Conservation (phyloP, 495 filamentous ascomycete species). For the Pseudevernia furfuracea region DNA sequence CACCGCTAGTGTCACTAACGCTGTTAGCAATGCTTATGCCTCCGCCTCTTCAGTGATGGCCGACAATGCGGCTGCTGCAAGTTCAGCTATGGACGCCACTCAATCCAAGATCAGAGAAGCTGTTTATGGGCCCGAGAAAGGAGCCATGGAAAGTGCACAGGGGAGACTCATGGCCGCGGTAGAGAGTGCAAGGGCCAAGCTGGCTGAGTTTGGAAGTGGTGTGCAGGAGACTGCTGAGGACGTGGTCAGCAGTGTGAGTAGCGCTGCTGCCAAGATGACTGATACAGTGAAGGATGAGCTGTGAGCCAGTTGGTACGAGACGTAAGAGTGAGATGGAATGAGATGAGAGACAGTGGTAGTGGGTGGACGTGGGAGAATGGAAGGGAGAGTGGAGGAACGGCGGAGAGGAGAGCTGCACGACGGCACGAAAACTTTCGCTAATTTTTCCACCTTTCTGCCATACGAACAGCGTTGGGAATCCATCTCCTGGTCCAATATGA, state of each 20-base stretch:
- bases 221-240: slow-evolving; percentile 42
- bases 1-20: slow-evolving; percentile 33
- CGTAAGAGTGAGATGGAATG: not conserved
- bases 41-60: slow-evolving; percentile 29
- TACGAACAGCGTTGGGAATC: not conserved
- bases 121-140: slow-evolving; percentile 43
- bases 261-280: slow-evolving; percentile 32
- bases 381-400: not conserved
- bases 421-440: slow-evolving; percentile 4
- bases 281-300: slow-evolving; percentile 51
- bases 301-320: slow-evolving; percentile 27
- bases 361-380: too few species aligned
- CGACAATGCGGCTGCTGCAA: slow-evolving; percentile 33
- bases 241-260: slow-evolving; percentile 39
- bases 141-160: slow-evolving; percentile 48
- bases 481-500: not conserved
- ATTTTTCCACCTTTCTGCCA: not conserved
- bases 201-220: slow-evolving; percentile 40
- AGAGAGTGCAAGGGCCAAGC: slow-evolving; percentile 42
- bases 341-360: slow-evolving; percentile 1
- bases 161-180: slow-evolving; percentile 40
- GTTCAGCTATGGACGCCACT: slow-evolving; percentile 24
- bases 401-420: slow-evolving; percentile 7
- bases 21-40: slow-evolving; percentile 30
- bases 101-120: slow-evolving; percentile 32